These are phyloP conservation scores for Penicillium coprophilum DNA, from an alignment of 495 filamentous ascomycete species.

Conservation along the genomic window DNA sequence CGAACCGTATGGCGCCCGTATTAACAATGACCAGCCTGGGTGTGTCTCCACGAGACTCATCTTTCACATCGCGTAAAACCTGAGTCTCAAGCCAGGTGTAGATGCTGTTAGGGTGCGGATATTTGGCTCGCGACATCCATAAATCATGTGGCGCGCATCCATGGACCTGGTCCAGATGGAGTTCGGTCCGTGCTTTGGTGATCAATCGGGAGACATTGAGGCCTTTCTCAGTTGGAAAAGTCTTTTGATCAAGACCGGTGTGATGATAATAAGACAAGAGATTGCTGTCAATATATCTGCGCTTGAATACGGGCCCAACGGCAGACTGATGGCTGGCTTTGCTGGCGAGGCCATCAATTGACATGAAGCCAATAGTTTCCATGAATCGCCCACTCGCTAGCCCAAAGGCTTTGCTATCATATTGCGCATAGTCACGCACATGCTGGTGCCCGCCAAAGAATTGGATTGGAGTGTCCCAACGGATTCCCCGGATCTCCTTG, in stretches of 20 bases:
- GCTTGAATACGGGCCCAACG: conserved; percentile 59
- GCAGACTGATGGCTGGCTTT: conserved; percentile 31
- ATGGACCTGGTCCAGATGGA: conserved; percentile 69
- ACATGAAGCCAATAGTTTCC: conserved; percentile 97
- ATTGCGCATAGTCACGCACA: conserved; percentile 79
- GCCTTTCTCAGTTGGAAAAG: conserved; percentile 79
- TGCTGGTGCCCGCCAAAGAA: conserved; percentile 95
- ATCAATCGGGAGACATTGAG: conserved; percentile 73
- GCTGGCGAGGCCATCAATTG: conserved; percentile 67
- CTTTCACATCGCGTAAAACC: conserved; percentile 65
- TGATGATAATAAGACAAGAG: conserved; percentile 82
- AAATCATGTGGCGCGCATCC: conserved; percentile 82
- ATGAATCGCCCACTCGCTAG: conserved; percentile 93
- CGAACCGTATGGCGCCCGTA: conserved; percentile 88
- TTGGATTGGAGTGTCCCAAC: conserved; percentile 80
- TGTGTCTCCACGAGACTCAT: conserved; percentile 45
- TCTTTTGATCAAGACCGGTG: conserved; percentile 62
- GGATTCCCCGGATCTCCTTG: conserved; percentile 70
- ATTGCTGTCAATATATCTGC: conserved; percentile 95
- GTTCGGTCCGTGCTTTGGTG: conserved; percentile 59
- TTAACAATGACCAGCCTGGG: conserved; percentile 76
- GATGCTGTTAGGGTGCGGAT: conserved; percentile 67
- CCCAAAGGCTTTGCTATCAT: conserved; percentile 76
- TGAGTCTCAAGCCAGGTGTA: conserved; percentile 76
- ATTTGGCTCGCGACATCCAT: conserved; percentile 76